Conservation (phyloP, 2,329 filamentous ascomycete species). For the Penicillium corylophilum region DNA sequence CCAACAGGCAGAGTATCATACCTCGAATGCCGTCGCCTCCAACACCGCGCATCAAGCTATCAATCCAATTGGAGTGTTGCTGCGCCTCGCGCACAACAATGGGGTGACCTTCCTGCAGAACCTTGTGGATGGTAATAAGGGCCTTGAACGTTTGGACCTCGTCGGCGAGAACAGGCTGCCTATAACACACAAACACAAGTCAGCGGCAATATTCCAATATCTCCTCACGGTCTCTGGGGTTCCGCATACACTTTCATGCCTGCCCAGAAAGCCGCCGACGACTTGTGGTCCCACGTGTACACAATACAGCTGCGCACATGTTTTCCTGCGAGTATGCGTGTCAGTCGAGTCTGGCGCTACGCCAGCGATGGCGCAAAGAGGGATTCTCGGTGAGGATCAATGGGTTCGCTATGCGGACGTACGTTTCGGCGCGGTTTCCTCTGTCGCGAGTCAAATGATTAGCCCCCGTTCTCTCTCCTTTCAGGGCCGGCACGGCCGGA, state of each 20-base stretch:
- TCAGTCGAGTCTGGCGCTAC: constrained; percentile 5
- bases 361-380: background rate
- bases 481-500: constrained; percentile 1
- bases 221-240: background rate
- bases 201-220: constrained; percentile 2
- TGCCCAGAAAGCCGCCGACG: constrained; percentile 90
- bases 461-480: constrained; percentile 5
- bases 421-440: constrained; percentile 68
- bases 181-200: constrained; percentile 38
- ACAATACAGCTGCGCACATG: constrained; percentile 98
- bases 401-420: constrained; percentile 26
- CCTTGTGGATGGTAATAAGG: constrained; percentile 94
- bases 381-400: background rate
- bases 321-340: constrained; percentile 57
- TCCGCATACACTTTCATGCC: constrained; percentile 86
- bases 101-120: constrained; percentile 94
- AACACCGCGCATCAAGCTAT: constrained; percentile 82
- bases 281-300: constrained; percentile 99
- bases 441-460: constrained; percentile 36
- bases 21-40: constrained; percentile 81
- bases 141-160: constrained; percentile 99
- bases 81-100: constrained; percentile 84
- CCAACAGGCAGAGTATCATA: constrained; percentile 23
- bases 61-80: constrained; percentile 84
- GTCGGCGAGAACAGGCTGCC: constrained; percentile 95